These are phyloP conservation scores for Nicotiana sylvestris DNA, from an alignment of 257 asterid species.

Conservation along the genomic window DNA sequence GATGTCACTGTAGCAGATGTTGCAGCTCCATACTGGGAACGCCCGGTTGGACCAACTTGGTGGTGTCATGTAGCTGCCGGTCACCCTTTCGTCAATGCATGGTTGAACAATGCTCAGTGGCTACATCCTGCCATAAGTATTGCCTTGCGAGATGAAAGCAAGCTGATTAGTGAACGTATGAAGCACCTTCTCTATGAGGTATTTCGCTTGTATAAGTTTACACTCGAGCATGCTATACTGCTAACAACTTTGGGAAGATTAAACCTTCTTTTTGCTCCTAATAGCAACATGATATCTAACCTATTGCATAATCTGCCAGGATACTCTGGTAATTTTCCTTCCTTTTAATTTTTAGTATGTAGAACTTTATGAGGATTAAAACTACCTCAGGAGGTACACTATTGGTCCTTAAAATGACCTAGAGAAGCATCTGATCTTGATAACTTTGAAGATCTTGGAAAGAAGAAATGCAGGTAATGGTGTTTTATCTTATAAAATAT, in stretches of 20 bases:
- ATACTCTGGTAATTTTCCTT: background rate
- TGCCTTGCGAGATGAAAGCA: conserved; percentile 88
- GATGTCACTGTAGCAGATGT: conserved; percentile 85
- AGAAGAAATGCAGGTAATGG: background rate
- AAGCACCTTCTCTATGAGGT: conserved; percentile 93
- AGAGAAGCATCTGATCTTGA: background rate
- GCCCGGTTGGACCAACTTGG: conserved; percentile 90
- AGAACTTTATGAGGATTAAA: background rate
- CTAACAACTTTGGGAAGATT: background rate
- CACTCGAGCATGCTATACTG: background rate
- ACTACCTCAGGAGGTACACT: background rate
- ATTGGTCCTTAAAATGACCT: background rate
- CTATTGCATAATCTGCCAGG: background rate
- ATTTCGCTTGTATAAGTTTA: conserved; percentile 11
- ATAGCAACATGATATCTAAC: background rate
- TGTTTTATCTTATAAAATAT: background rate
- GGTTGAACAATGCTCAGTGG: conserved; percentile 82
- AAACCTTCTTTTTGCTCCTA: background rate
- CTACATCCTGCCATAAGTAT: conserved; percentile 89
- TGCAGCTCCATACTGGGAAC: conserved; percentile 95
- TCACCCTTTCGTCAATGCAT: conserved; percentile 63
- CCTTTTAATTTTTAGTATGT: background rate
- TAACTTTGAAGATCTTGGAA: background rate
- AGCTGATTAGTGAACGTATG: conserved; percentile 87
- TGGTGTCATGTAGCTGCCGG: conserved; percentile 97